Conservation (phyloP, 345 rosid species). For the Bretschneidera sinensis region DNA sequence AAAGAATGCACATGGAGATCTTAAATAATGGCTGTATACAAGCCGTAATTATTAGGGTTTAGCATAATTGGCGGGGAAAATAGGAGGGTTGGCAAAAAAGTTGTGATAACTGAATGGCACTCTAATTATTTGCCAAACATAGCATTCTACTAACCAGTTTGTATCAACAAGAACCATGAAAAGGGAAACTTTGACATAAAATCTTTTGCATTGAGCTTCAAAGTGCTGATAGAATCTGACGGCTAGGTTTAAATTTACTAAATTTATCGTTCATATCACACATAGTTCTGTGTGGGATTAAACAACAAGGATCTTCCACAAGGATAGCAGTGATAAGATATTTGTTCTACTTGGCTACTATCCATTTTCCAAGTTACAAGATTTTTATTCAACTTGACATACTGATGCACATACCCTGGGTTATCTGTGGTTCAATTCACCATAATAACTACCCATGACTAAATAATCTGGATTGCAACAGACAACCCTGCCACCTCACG, state of each 20-base stretch:
- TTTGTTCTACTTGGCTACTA: not conserved
- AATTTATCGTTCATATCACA: not conserved
- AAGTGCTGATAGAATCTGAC: not conserved
- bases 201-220: not conserved
- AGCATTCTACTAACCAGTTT: not conserved
- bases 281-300: not conserved
- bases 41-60: not conserved
- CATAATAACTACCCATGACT: not conserved
- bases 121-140: not conserved
- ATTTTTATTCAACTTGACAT: not conserved
- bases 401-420: not conserved
- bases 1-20: not conserved
- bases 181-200: not conserved
- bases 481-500: not conserved
- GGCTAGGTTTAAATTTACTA: not conserved
- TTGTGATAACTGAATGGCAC: not conserved
- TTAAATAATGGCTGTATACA: not conserved
- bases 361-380: not conserved
- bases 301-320: not conserved
- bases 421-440: not conserved
- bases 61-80: not conserved
- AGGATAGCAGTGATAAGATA: not conserved
- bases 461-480: not conserved
- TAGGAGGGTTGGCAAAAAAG: not conserved
- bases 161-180: not conserved